Conservation (phyloP, 1,284 basidiomycete species). For the Rhodotorula sp. region DNA sequence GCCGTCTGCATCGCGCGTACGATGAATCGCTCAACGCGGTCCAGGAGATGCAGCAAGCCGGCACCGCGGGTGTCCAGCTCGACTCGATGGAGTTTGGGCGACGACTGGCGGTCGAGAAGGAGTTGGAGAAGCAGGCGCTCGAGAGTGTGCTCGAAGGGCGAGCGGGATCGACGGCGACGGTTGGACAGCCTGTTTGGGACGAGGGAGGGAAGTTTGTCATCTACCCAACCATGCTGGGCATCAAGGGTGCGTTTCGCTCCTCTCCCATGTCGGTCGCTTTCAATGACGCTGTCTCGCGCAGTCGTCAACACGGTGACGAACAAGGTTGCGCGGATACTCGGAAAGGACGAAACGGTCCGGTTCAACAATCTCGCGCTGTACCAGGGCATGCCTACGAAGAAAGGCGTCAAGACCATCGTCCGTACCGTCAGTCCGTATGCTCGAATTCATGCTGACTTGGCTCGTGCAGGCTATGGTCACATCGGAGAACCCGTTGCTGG, state of each 20-base stretch:
- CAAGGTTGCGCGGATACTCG: constrained; percentile 81
- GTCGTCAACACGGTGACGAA: constrained; percentile 94
- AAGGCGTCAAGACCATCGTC: constrained; percentile 75
- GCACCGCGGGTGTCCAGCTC: constrained; percentile 71
- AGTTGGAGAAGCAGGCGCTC: constrained; percentile 70
- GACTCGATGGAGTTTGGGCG: constrained; percentile 99
- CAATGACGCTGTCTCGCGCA: constrained; percentile 47
- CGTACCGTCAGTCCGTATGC: constrained; percentile 44
- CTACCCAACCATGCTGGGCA: constrained; percentile 88
- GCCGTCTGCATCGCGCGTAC: constrained; percentile 87
- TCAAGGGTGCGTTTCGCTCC: constrained; percentile 69
- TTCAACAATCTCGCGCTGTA: constrained; percentile 87
- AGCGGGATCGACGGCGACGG: constrained; percentile 52
- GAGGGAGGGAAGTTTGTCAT: constrained; percentile 92
- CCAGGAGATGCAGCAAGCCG: constrained; percentile 73
- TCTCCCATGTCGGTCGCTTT: not conserved
- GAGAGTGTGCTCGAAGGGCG: constrained; percentile 55
- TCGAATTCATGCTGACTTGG: too few relatives aligned
- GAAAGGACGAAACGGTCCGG: constrained; percentile 90
- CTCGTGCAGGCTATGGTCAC: constrained; percentile 82
- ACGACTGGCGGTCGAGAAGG: constrained; percentile 84
- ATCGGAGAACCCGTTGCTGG: constrained; percentile 89
- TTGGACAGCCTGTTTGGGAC: constrained; percentile 90
- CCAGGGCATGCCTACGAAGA: constrained; percentile 89
- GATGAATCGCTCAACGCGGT: constrained; percentile 90